These are phyloP conservation scores for Verticillium isaacii DNA, from an alignment of 2,329 filamentous ascomycete species.

Conservation along the genomic window DNA sequence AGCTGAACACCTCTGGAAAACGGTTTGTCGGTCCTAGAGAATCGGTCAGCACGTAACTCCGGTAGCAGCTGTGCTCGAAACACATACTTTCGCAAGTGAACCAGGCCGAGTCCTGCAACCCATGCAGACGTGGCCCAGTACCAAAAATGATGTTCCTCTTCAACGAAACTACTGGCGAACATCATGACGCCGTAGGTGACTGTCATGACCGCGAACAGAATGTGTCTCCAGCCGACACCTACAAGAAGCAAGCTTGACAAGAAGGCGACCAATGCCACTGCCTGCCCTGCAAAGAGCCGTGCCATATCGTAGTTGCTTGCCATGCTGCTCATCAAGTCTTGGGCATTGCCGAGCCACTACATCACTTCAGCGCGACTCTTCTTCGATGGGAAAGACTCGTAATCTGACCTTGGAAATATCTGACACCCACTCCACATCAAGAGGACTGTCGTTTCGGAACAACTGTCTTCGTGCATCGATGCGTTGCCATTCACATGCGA, in stretches of 20 bases:
- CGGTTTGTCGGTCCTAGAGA: neutral
- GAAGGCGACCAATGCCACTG: constrained; percentile 26
- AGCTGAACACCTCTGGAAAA: neutral
- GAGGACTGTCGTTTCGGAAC: constrained; percentile 15
- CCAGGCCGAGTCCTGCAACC: constrained; percentile 51
- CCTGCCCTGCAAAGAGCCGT: constrained; percentile 48
- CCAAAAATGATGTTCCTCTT: constrained; percentile 99
- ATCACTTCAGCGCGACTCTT: constrained; percentile 6
- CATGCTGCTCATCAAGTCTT: constrained; percentile 78
- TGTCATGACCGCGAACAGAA: constrained; percentile 46
- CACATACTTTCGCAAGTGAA: constrained; percentile 35
- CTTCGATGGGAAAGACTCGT: neutral
- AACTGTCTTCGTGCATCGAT: constrained; percentile 16
- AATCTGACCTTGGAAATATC: constrained; percentile 36
- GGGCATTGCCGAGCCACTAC: constrained; percentile 66
- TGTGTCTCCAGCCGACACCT: constrained; percentile 14
- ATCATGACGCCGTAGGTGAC: constrained; percentile 77
- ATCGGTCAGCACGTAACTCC: neutral
- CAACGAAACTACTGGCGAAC: constrained; percentile 97
- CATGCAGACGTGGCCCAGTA: constrained; percentile 81
- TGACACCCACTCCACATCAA: constrained; percentile 34
- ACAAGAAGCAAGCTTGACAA: constrained; percentile 31
- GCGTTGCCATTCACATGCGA: constrained; percentile 66
- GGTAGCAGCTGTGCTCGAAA: neutral
- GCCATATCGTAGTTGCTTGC: constrained; percentile 86